Evolutionary conservation across 345 rosid species (phyloP), one percentile per base, ranked within the genome.

Genomic region (Salix viminalis): DNA sequence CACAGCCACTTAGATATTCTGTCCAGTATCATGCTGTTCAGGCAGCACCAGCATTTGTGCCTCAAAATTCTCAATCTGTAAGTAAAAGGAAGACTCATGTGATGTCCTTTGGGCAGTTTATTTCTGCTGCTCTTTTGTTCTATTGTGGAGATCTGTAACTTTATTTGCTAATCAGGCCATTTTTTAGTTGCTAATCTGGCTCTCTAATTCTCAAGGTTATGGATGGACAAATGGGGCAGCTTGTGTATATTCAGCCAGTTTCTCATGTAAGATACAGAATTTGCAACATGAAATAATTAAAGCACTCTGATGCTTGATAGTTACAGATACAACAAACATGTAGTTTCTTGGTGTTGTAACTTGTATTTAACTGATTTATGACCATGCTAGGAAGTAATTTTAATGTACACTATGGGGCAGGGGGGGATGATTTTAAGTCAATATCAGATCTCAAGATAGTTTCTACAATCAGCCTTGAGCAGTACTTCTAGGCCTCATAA

Each of bases 201-300:
- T 52, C 32, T 69, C 44, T 67, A 46, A 72, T 70, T 78, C 42
- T 79, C 64, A 56, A 94, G 98, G 89, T 91, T 72, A 79, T 90
- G 94, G 83, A 88, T 80, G 90, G 90, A 76, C 90, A 90, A 72
- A 11, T 88, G 24, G 94, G 94, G 65, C 98, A 91, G 84, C 86
- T 89, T 75, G 77, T 91, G 21, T 90, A 85, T 77, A n/a, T 92
- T 85, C 94, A 90, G 67, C 91, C 98, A 78, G 86, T 91, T 84
- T 68, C 91, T 72, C 92, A 89, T 81, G 97, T 94, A 85, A 88
- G 91, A 81, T 77, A 44, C 69, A 23, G 39, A 46, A 28, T 73
- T 60, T 34, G 37, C 46, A 54, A 23, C 24, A 78, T 26, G 73
- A 36, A 65, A 54, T 48, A 67, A 52, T 75, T 75, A 9, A 65